Base-by-base conservation (phyloP, 2,329 filamentous ascomycete species). In the Botrytis cinerea region DNA sequence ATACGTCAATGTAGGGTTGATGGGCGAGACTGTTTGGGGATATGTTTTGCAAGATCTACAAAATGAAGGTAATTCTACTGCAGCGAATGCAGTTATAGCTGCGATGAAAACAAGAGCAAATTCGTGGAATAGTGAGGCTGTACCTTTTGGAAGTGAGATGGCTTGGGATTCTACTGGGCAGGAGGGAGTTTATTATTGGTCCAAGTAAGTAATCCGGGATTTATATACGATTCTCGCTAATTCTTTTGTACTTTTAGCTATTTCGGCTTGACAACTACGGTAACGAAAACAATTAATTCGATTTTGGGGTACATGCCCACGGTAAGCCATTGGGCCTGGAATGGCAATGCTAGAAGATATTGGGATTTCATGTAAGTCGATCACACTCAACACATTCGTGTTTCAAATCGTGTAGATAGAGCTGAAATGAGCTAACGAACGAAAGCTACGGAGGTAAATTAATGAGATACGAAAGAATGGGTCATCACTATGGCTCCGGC, bases 101-200 rank as follows among this genome's bases (percentile, higher is more conserved):
- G 80, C 81, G 0, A 89, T 90, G 87, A 83, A 82, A 22, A 79
- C 79, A 5, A 84, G 88, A 1, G 86, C 87, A 1, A 75, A 82
- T 4, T 77, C 81, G 1, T 90, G 88, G 88, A 79, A 86, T n/a
- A 81, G 80, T 0, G 80, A 86, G 70, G 82, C 83, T 12, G 85
- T 87, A 8, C 88, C 88, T 0, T 90, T 85, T 74, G 88, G 87
- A 0, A 89, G 86, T 69, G 88, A 90, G 78, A 88, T 88, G 86
- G 85, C 87, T 0, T 90, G 88, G 88, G 88, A 90, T 73, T 89
- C 86, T 0, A 90, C 88, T 0, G 88, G 87, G 0, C 88, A 90
- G 75, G 88, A 90, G 78, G 88, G 88, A 0, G 86, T 90, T 0
- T 90, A 88, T 74, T 87, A 87, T 74, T 90, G 88, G 87, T 82